Conservation (phyloP, 2,329 filamentous ascomycete genomes). For the Ophiostoma sp. region DNA sequence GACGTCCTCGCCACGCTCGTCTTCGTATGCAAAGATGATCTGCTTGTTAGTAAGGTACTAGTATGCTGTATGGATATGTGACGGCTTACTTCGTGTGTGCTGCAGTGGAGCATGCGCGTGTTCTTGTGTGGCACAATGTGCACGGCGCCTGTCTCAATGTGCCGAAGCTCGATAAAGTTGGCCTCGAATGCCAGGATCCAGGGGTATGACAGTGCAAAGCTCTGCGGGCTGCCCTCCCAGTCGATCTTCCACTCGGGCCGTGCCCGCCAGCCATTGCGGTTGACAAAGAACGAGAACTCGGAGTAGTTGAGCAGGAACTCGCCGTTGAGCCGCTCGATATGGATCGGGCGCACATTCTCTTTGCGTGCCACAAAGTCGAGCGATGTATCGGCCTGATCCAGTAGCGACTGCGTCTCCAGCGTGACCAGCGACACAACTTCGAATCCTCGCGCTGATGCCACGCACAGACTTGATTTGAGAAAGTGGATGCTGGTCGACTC, state of each 20-base stretch:
- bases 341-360: conserved; percentile 89
- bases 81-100: conserved; percentile 79
- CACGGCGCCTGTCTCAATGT: conserved; percentile 90
- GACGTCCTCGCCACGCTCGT: conserved; percentile 87
- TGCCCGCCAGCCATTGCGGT: conserved; percentile 95
- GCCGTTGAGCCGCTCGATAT: conserved; percentile 93
- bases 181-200: conserved; percentile 97
- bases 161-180: conserved; percentile 93
- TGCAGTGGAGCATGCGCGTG: conserved; percentile 95
- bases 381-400: conserved; percentile 96
- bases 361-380: conserved; percentile 94
- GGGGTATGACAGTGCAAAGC: conserved; percentile 90
- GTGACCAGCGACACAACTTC: conserved; percentile 96
- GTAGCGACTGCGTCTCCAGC: conserved; percentile 92
- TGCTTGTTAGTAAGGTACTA: conserved; percentile 44
- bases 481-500: conserved; percentile 99
- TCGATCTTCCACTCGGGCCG: conserved; percentile 94
- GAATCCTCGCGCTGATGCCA: conserved; percentile 91
- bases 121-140: conserved; percentile 96
- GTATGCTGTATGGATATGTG: conserved; percentile 41
- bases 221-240: conserved; percentile 90
- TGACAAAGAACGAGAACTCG: conserved; percentile 98
- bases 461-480: conserved; percentile 91
- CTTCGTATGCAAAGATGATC: conserved; percentile 97
- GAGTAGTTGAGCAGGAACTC: conserved; percentile 98